These are phyloP conservation scores for Endocladia muricata DNA, from an alignment of 31 red algal species.

Conservation along the genomic window DNA sequence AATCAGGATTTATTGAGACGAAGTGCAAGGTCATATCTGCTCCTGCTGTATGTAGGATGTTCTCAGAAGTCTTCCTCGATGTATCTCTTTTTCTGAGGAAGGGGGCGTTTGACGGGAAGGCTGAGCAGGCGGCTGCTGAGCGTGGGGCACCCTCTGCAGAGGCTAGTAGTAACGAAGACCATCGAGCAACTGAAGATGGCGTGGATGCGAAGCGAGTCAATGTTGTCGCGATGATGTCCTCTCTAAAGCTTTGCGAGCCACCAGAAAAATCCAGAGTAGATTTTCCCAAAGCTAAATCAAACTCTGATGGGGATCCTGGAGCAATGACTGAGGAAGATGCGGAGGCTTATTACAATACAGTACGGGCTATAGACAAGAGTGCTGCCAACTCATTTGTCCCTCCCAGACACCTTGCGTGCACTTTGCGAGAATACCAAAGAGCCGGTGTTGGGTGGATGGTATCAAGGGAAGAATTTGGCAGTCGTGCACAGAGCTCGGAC, in stretches of 20 bases:
- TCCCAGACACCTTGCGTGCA: constrained; percentile 31
- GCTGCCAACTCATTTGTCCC: constrained; percentile 47
- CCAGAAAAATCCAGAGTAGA: background rate
- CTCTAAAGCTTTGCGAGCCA: constrained; percentile 42
- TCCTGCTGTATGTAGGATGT: constrained; percentile 24
- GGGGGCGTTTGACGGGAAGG: constrained; percentile 43
- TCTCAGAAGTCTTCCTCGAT: constrained; percentile 46
- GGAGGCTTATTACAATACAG: constrained; percentile 63
- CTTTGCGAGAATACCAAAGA: constrained; percentile 69
- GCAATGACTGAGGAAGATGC: constrained; percentile 41
- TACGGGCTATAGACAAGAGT: constrained; percentile 34
- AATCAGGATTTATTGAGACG: constrained; percentile 41
- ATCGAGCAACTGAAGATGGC: constrained; percentile 16
- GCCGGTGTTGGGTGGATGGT: constrained; percentile 75
- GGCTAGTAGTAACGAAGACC: background rate
- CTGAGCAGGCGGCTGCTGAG: constrained; percentile 3
- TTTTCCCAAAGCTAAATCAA: background rate
- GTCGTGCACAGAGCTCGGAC: background rate
- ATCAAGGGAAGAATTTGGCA: constrained; percentile 50
- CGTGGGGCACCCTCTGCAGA: background rate
- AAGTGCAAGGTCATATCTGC: constrained; percentile 35
- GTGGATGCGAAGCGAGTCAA: constrained; percentile 45
- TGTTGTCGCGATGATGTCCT: constrained; percentile 43
- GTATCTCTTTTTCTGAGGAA: constrained; percentile 19
- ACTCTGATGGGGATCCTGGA: constrained; percentile 18